Evolutionary conservation across 495 filamentous ascomycete species (phyloP).

Genomic region (Parathielavia hyrcaniae): DNA sequence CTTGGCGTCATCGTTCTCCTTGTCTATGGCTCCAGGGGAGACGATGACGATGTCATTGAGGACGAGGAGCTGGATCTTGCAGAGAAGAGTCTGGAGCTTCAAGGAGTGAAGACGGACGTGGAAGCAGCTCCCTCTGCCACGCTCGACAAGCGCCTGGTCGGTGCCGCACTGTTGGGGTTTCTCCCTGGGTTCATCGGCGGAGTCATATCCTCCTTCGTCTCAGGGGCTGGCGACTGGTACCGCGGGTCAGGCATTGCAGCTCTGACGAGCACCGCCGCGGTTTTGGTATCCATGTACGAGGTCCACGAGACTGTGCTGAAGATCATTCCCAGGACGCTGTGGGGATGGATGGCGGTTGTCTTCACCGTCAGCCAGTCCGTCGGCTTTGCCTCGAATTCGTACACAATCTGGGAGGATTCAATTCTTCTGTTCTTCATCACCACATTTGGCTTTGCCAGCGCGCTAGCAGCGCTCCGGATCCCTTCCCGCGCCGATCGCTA

Average conservation of each 20-base stretch:
- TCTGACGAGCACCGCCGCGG: constrained; percentile 57
- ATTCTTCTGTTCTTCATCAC: constrained; percentile 87
- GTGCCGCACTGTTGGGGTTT: constrained; percentile 32
- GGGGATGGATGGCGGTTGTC: constrained; percentile 77
- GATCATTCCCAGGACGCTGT: constrained; percentile 71
- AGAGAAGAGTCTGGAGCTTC: constrained; percentile 39
- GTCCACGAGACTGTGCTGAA: constrained; percentile 44
- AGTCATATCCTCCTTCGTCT: constrained; percentile 25
- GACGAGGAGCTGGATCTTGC: constrained; percentile 42
- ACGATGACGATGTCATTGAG: constrained; percentile 40
- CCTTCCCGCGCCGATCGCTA: constrained; percentile 55
- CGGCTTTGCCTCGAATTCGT: constrained; percentile 95
- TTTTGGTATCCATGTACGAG: constrained; percentile 50
- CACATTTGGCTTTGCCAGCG: constrained; percentile 71
- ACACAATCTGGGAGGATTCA: constrained; percentile 97
- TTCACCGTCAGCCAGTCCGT: constrained; percentile 77
- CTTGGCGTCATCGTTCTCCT: constrained; percentile 59
- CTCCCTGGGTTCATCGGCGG: constrained; percentile 27
- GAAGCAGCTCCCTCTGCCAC: constrained; percentile 27
- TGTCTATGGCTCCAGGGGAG: constrained; percentile 57
- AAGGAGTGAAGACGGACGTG: constrained; percentile 28
- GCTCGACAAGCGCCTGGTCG: constrained; percentile 35
- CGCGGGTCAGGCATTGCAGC: constrained; percentile 45
- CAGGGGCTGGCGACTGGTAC: constrained; percentile 36
- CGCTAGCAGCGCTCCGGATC: constrained; percentile 68